Percentiles rank a stretch among this genome's conserved stretches.
Evolutionary conservation across 163 green algal genomes (phyloP).

Genomic region (Chlorella variabilis): DNA sequence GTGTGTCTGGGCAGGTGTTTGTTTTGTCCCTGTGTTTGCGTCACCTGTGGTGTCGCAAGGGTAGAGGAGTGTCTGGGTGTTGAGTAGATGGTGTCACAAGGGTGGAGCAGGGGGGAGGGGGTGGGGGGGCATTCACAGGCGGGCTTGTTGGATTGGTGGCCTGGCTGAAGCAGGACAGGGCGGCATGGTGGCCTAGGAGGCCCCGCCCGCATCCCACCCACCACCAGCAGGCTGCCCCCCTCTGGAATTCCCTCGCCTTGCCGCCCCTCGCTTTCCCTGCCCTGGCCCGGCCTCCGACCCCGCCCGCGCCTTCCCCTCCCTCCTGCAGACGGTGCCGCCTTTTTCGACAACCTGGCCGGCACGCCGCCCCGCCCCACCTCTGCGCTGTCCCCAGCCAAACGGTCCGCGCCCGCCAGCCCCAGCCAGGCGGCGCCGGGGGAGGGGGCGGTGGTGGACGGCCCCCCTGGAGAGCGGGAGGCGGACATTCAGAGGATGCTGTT

Average conservation of each 20-base stretch:
- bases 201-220: no score
- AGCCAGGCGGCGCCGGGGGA: background rate
- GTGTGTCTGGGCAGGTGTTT: background rate
- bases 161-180: no score
- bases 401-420: background rate
- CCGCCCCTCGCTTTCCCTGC: no score
- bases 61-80: no score
- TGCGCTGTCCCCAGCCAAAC: background rate
- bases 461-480: slow-evolving; percentile 53
- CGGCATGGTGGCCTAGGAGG: no score
- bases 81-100: no score
- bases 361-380: background rate
- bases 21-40: background rate
- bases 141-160: no score
- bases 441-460: slow-evolving; percentile 34
- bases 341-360: slow-evolving; percentile 55
- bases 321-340: slow-evolving; percentile 36
- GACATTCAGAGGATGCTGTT: slow-evolving; percentile 82
- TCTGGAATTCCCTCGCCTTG: no score
- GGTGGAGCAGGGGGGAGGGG: background rate
- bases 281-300: no score
- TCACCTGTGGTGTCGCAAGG: background rate
- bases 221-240: background rate
- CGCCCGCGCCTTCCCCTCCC: no score
- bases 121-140: no score